Evolutionary conservation across 352 stramenopile genomes (phyloP), one percentile per base, ranked within the genome.

Genomic region (Globisporangium cederbergense): DNA sequence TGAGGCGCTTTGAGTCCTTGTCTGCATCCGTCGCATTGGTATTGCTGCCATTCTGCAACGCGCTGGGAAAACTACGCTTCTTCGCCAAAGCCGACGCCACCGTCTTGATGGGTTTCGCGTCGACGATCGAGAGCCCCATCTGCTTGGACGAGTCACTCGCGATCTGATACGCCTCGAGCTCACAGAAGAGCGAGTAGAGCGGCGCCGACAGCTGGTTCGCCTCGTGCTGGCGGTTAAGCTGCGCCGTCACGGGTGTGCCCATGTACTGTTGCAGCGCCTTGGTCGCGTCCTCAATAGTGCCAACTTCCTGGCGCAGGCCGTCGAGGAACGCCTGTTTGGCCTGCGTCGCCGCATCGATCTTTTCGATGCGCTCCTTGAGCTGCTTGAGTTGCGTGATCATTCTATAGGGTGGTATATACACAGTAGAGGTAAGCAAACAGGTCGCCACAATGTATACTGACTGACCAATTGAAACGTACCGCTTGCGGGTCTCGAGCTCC

Each of bases 161-260:
- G 10, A 62, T 78, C 50, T 81, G 72, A 46, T 91, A 93, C 0
- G 81, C 82, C 20, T 93, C 80, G 7, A 93, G 60, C 61, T 93
- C 85, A 55, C 81, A 90, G 52, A 80, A 93, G 4, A 93, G 61
- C 55, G 76, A 73, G 63, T 91, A 93, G 22, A 93, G 60, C 28
- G 85, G 81, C 20, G 79, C 72, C 0, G 85, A 25, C 0, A 91
- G 71, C 60, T 86, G 68, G 20, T 58, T 80, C 4, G 85, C 85
- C 7, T 76, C 58, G 10, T 74, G 69, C 42, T 90, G 82, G 34
- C 71, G 68, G 22, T 60, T 70, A 13, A 79, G 66, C 56, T 76
- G 73, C 7, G 67, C 65, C 2, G 79, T 74, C 28, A 90, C 72
- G 0, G 77, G 77, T 7, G 74, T 60, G 10, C 74, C 72, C 76